Base-by-base conservation (phyloP, 306 rosid species). In the Gynostemma pentaphyllum region DNA sequence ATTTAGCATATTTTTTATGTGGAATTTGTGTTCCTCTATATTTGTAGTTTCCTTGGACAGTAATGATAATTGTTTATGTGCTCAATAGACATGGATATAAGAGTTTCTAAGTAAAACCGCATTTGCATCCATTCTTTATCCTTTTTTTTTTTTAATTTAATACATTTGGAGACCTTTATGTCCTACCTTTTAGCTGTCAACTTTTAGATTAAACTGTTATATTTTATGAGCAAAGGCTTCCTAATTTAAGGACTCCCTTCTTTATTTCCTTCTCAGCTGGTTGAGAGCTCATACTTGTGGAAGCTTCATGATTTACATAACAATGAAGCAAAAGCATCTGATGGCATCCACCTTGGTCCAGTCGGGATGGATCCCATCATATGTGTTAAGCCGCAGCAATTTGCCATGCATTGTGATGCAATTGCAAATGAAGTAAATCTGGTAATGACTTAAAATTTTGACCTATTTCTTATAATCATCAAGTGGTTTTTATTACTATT, bases 251-350 rank as follows among this genome's bases (percentile, higher is more conserved):
- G 44, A 39, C 44, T 39, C 11, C 4, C 53, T 13, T 39, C 67
- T 70, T 13, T 67, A 11, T 61, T 27, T 42, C 23, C 49, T 69
- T 66, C 62, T 62, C 82, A 91, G 97, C 76, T 91, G 67, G 96
- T 91, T 47, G 96, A 91, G 76, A 85, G 98, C 76, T 47, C 80
- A 42, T 80, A 70, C 73, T 74, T 91, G 67, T 74, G 82, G 86
- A 73, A 75, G 81, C 80, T 91, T 76, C 90, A 88, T 66, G 96
- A 85, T 80, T 84, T 91, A 74, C 73, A 21, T 45, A 79, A 61
- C 67, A 85, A 69, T 32, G 98, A 91, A 57, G 76, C 73, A 34
- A 68, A 70, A 55, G 47, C 78, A 34, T 69, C 75, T 19, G 98
- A 88, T 74, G 88, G 84, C 64, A 77, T 91, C 75, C 80, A 2